Base-by-base conservation (phyloP, 2,329 filamentous ascomycete species). In the Tolypocladium tropicale region DNA sequence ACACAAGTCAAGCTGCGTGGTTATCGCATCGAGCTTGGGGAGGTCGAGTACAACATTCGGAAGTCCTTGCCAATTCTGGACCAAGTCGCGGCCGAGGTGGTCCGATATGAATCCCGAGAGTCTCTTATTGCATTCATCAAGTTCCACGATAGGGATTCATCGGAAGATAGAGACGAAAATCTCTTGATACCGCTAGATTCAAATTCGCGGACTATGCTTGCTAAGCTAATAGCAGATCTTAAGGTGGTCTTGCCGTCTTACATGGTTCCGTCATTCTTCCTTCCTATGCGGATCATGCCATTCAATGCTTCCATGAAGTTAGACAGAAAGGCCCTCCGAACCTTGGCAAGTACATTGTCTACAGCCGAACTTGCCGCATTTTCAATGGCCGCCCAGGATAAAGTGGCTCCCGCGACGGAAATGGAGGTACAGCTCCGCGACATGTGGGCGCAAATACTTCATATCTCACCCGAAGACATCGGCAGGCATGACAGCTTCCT, bases 401-500 rank as follows among this genome's bases (percentile, higher is more conserved):
- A 58, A 36, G 16, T n/a, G 6, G 60, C 60, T 16, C 56, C 58
- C 1, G 37, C 53, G 25, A 58, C 58, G 12, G 21, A 28, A 1
- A 57, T 56, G 52, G 57, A 59, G 53, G 10, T 6, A 4, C 51
- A 21, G 5, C 14, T 59, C 5, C 58, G 57, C 4, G 23, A 30
- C 6, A 46, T 59, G 4, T 59, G 58, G 58, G 56, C 56, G 3
- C 52, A 53, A 9, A 53, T 58, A 3, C 41, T 58, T 0, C 55
- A 51, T 1, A 46, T 59, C 28, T 12, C 56, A 3, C 30, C 49
- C 32, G 37, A 56, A 1, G 54, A 51, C 2, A 73, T 77, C 25
- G 67, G 70, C 9, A 57, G 65, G 4, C 59, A 62, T 6, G 59
- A 63, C 36, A 61, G 60, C 52, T 68, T 68, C 57, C 63, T 68